Conservation (phyloP, 768 basidiomycete species). For the Tulasnella sp. region DNA sequence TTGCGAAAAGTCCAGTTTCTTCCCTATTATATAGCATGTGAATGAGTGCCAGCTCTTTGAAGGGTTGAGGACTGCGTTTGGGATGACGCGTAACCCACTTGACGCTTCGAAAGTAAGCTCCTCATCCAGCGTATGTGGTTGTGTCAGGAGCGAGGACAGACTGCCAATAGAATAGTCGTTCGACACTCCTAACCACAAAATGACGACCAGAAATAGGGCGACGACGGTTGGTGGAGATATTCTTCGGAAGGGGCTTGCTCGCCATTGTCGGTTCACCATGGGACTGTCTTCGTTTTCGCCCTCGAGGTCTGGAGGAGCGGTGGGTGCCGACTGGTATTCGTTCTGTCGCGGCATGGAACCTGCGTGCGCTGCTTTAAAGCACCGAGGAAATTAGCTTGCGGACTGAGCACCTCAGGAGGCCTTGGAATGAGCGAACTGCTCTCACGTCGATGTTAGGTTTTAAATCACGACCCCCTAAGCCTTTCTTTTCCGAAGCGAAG, state of each 20-base stretch:
- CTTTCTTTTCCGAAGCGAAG: neutral
- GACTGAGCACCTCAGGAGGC: neutral
- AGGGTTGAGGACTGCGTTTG: neutral
- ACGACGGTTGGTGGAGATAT: neutral
- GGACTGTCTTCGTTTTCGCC: neutral
- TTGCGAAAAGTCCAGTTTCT: slow-evolving; percentile 22
- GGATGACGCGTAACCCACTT: neutral
- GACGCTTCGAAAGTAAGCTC: neutral
- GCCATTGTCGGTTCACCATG: neutral
- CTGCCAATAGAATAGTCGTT: neutral
- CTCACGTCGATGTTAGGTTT: neutral
- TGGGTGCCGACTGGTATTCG: neutral
- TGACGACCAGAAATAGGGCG: slow-evolving; percentile 1
- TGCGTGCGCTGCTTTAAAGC: neutral
- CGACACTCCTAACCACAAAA: neutral
- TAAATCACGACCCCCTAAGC: neutral
- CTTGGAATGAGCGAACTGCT: neutral
- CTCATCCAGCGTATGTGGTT: neutral
- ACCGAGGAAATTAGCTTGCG: neutral
- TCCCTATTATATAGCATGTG: neutral
- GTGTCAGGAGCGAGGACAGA: neutral
- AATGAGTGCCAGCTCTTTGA: neutral
- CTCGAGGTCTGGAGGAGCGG: neutral
- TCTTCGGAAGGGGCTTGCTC: neutral
- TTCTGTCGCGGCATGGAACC: neutral